Conservation (phyloP, 768 basidiomycete species). For the Leccinum longicurvipes region DNA sequence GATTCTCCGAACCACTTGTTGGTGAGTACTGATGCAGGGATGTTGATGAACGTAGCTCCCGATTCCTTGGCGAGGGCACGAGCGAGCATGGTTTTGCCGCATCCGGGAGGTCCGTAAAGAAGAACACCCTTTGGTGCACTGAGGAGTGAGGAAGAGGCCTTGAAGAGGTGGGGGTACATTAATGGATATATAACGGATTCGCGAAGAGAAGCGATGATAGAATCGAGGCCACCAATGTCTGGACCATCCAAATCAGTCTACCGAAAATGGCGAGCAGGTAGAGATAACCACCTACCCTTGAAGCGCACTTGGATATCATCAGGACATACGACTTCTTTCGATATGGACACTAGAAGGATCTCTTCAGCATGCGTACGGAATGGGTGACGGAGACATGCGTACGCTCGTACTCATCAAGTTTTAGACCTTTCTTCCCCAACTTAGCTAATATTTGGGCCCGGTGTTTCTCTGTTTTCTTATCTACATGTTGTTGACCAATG, state of each 20-base stretch:
- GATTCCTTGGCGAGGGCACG: conserved; percentile 97
- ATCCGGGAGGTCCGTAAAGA: conserved; percentile 94
- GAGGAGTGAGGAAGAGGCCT: conserved; percentile 74
- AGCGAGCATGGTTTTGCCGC: conserved; percentile 99
- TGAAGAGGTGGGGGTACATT: conserved; percentile 85
- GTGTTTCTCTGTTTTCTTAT: conserved; percentile 64
- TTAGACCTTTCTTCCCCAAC: conserved; percentile 66
- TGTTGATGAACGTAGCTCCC: conserved; percentile 94
- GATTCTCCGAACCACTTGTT: conserved; percentile 87
- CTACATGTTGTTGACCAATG: conserved; percentile 47
- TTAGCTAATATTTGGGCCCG: conserved; percentile 67
- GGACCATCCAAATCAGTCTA: conserved; percentile 8
- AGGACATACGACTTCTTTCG: conserved; percentile 89
- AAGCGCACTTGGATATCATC: conserved; percentile 82
- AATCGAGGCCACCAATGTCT: conserved; percentile 93
- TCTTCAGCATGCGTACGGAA: neutral
- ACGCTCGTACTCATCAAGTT: conserved; percentile 92
- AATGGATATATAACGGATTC: conserved; percentile 97
- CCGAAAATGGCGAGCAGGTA: neutral
- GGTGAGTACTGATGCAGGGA: conserved; percentile 69
- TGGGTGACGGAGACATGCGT: conserved; percentile 25
- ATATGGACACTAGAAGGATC: conserved; percentile 62
- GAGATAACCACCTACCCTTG: conserved; percentile 45
- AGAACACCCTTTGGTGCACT: conserved; percentile 94
- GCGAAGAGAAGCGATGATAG: conserved; percentile 83